Evolutionary conservation across 2,329 filamentous ascomycete genomes (phyloP).

Genomic region (Botrytis byssoidea): DNA sequence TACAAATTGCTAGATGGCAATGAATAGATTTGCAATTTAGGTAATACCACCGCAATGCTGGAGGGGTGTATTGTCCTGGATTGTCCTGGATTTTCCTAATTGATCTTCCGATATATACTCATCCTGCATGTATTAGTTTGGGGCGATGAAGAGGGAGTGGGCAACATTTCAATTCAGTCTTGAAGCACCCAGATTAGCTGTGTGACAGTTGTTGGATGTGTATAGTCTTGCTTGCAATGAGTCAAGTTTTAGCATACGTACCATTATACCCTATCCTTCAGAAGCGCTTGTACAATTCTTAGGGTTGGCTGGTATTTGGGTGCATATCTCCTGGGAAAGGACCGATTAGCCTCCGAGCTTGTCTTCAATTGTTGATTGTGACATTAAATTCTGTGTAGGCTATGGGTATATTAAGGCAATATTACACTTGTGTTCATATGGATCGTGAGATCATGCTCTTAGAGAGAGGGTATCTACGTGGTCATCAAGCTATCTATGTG

Average conservation of each 20-base stretch:
- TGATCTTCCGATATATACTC: background rate
- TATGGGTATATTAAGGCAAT: background rate
- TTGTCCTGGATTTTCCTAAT: background rate
- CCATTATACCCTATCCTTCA: background rate
- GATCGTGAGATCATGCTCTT: slow-evolving; percentile 12
- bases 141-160: background rate
- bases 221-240: background rate
- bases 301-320: too few species aligned
- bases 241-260: background rate
- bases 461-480: slow-evolving; percentile 1
- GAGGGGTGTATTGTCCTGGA: too few species aligned
- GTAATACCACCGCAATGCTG: background rate
- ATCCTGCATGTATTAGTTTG: background rate
- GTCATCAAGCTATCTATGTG: background rate
- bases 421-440: slow-evolving; percentile 1
- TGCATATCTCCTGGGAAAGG: background rate
- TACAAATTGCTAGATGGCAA: background rate
- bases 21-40: background rate
- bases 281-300: background rate
- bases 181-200: background rate
- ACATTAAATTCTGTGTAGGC: background rate
- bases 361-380: background rate
- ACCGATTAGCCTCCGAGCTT: background rate
- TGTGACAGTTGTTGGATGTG: background rate
- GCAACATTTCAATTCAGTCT: background rate